Evolutionary conservation across 805 yeast species (phyloP).

Genomic region (Jamesozyma piceae): DNA sequence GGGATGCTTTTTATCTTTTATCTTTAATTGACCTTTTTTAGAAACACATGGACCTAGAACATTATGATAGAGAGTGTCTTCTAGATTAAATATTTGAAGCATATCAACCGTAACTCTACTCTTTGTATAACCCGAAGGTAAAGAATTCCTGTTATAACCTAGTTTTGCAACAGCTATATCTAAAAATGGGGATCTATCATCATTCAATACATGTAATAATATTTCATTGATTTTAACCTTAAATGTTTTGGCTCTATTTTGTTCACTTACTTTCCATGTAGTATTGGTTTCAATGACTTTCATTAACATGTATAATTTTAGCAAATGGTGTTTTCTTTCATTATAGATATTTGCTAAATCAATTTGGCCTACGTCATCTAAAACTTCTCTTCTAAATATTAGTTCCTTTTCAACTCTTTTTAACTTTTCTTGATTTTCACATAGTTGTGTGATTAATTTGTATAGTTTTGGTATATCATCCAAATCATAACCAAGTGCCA

Average conservation of each 20-base stretch:
- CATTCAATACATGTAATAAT: conserved; percentile 59
- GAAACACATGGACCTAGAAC: conserved; percentile 44
- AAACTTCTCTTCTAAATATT: conserved; percentile 38
- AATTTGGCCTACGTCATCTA: conserved; percentile 41
- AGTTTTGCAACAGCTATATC: conserved; percentile 60
- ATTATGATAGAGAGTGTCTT: conserved; percentile 57
- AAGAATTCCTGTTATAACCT: conserved; percentile 50
- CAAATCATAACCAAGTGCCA: conserved; percentile 62
- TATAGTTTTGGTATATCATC: conserved; percentile 46
- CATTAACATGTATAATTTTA: conserved; percentile 39
- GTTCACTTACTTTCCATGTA: conserved; percentile 19
- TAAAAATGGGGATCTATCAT: conserved; percentile 51
- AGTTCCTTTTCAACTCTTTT: conserved; percentile 38
- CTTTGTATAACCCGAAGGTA: conserved; percentile 55
- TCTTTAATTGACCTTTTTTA: conserved; percentile 5
- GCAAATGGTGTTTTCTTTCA: conserved; percentile 30
- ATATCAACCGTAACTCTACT: conserved; percentile 51
- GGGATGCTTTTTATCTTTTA: conserved; percentile 8
- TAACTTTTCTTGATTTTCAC: conserved; percentile 37
- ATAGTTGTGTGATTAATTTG: conserved; percentile 40
- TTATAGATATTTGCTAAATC: conserved; percentile 35
- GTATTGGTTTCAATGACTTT: conserved; percentile 34
- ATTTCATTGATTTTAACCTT: conserved; percentile 58
- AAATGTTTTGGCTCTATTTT: conserved; percentile 34
- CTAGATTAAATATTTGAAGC: conserved; percentile 63